A percentile compares a stretch with the other conserved stretches of the same genome.
Conservation (phyloP, 106 monocot genomes). For the Platanthera zijinensis region DNA sequence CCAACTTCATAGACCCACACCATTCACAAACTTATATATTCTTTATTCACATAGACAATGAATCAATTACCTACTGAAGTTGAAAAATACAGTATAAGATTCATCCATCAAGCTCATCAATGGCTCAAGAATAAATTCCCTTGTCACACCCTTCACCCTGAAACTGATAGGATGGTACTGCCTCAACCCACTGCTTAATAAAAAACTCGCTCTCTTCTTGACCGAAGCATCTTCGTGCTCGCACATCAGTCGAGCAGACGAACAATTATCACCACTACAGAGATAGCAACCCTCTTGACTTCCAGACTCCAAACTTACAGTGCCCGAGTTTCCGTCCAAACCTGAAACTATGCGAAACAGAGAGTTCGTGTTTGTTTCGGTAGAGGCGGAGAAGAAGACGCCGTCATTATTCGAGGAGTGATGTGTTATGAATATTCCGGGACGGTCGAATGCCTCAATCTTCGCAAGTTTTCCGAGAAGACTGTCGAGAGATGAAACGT, state of each 20-base stretch:
- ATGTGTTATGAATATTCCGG: constrained; percentile 50
- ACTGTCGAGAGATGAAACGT: not conserved
- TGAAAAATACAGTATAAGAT: constrained; percentile 56
- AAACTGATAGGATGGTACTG: constrained; percentile 71
- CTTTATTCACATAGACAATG: no score
- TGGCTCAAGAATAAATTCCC: constrained; percentile 57
- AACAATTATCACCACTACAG: constrained; percentile 18
- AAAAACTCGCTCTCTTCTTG: constrained; percentile 38
- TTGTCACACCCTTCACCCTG: constrained; percentile 34
- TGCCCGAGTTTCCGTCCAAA: constrained; percentile 30
- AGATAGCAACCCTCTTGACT: constrained; percentile 50
- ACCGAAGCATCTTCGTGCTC: constrained; percentile 7
- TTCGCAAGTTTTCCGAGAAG: constrained; percentile 12
- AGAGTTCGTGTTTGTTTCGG: constrained; percentile 8
- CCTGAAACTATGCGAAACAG: constrained; percentile 41
- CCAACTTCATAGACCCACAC: not conserved
- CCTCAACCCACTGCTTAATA: constrained; percentile 20
- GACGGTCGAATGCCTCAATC: constrained; percentile 78
- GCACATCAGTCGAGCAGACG: constrained; percentile 30
- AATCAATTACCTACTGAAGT: constrained; percentile 12
- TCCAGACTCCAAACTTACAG: constrained; percentile 50
- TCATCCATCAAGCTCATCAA: constrained; percentile 58
- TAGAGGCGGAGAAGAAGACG: constrained; percentile 19
- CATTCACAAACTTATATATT: not conserved
- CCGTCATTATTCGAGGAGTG: constrained; percentile 22